A percentile compares a stretch with the other conserved stretches of the same genome.
phyloP scores from a whole-genome alignment of 176 grass and related monocot species.

The Triticum turgidum region DNA sequence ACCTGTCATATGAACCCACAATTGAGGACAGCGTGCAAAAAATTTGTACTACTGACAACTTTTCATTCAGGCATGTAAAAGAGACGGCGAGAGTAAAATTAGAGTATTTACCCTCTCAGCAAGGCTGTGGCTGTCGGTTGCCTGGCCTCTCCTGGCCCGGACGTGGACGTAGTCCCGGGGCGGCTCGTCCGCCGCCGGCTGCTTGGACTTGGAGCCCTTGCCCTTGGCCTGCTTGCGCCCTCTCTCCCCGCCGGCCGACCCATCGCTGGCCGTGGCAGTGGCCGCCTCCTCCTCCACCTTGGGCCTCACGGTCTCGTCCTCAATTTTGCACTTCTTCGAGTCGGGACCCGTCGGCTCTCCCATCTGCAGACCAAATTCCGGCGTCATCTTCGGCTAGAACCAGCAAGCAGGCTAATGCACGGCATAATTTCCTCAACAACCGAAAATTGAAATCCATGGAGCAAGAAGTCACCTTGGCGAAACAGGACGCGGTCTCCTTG shows the following conservation, averaged over 20 bases:
- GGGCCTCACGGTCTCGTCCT: constrained; percentile 23
- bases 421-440: not conserved
- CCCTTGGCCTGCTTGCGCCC: constrained; percentile 50
- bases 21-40: not conserved
- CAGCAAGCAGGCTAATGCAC: not conserved
- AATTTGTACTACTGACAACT: too few relatives aligned
- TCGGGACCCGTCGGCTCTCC: constrained; percentile 13
- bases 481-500: constrained; percentile 27
- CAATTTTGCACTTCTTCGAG: constrained; percentile 51
- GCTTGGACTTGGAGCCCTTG: constrained; percentile 66
- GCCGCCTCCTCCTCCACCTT: constrained; percentile 47
- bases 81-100: too few relatives aligned
- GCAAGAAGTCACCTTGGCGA: constrained; percentile 28
- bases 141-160: constrained; percentile 86
- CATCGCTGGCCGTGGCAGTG: constrained; percentile 17
- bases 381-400: not conserved
- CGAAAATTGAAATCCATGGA: not conserved
- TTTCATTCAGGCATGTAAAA: too few relatives aligned
- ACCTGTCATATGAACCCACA: constrained; percentile 54
- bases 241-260: constrained; percentile 32
- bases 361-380: constrained; percentile 36
- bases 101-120: constrained; percentile 68
- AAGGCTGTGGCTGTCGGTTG: constrained; percentile 93
- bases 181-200: constrained; percentile 35
- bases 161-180: constrained; percentile 94